These are phyloP conservation scores for Diplogelasinospora grovesii DNA, from an alignment of 495 filamentous ascomycete species.

Conservation along the genomic window DNA sequence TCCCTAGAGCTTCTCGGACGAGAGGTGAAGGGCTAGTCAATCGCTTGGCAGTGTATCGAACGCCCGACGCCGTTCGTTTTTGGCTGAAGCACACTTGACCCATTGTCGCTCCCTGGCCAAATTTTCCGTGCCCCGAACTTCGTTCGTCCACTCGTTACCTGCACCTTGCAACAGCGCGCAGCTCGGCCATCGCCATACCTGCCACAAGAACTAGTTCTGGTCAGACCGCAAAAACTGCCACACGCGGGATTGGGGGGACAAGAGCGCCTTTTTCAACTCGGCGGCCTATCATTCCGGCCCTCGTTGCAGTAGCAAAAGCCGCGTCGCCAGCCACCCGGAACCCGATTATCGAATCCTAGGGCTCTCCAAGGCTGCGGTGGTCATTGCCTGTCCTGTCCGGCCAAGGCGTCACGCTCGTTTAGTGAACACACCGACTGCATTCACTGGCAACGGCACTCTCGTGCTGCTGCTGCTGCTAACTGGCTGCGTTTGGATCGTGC, in stretches of 20 bases:
- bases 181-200: conserved; percentile 1
- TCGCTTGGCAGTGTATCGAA: no score
- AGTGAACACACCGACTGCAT: conserved; percentile 4
- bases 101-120: no score
- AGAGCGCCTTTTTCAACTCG: conserved; percentile 6
- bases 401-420: conserved; percentile 20
- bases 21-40: conserved; percentile 4
- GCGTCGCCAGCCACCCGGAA: conserved; percentile 19
- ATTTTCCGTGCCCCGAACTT: no score
- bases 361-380: conserved; percentile 13
- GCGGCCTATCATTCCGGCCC: conserved; percentile 11
- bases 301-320: conserved; percentile 13
- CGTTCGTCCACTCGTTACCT: conserved; percentile 8
- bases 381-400: conserved; percentile 5
- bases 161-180: background rate
- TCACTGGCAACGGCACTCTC: conserved; percentile 1
- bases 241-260: conserved; percentile 3
- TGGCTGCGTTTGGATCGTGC: conserved; percentile 9
- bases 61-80: no score
- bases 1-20: background rate
- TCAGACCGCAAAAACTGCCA: background rate
- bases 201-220: conserved; percentile 2
- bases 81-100: no score
- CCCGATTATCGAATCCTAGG: conserved; percentile 14
- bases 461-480: conserved; percentile 8